Percentiles rank a stretch among this genome's conserved stretches.
Evolutionary conservation across 2,329 filamentous ascomycete genomes (phyloP).

Genomic region (Colletotrichum abscissum): DNA sequence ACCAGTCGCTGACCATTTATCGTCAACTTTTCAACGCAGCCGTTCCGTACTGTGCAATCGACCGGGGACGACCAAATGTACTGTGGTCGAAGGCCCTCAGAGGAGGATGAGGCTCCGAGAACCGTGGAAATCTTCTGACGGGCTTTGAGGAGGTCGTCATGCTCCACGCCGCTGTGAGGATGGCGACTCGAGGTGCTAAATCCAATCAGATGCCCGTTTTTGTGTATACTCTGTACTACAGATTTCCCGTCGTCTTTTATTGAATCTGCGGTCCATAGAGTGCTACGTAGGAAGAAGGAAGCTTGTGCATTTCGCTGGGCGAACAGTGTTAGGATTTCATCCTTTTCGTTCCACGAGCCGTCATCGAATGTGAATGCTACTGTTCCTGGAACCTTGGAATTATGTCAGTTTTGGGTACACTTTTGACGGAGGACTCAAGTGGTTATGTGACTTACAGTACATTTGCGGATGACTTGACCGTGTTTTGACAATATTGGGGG

Average conservation of each 20-base stretch:
- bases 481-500: background rate
- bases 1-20: conserved; percentile 5
- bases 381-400: background rate
- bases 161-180: background rate
- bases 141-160: background rate
- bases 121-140: background rate
- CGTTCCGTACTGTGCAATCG: conserved; percentile 4
- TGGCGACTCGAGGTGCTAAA: background rate
- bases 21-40: conserved; percentile 9
- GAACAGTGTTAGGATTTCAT: background rate
- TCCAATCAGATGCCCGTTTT: conserved; percentile 1
- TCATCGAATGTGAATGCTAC: conserved; percentile 15
- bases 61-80: background rate
- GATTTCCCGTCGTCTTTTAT: background rate
- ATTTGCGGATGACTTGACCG: conserved; percentile 7
- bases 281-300: background rate
- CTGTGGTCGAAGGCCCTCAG: background rate
- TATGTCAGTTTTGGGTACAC: background rate
- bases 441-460: background rate
- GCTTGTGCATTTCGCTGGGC: background rate
- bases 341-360: background rate
- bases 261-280: background rate
- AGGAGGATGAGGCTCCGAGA: background rate
- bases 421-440: background rate
- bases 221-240: background rate